Conservation (phyloP, 345 rosid species). For the Bruguiera gymnorhiza region DNA sequence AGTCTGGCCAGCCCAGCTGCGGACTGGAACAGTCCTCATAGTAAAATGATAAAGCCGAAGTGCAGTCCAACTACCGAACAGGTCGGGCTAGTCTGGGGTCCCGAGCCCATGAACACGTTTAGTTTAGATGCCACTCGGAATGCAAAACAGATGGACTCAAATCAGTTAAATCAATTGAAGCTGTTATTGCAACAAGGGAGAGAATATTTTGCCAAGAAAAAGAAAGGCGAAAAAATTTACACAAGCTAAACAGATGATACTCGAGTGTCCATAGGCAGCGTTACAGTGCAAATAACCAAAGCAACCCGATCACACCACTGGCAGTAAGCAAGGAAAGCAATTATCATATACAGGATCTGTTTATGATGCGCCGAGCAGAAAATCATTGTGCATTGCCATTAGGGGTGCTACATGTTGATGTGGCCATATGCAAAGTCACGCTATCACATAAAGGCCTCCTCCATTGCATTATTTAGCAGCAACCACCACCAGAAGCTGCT, state of each 20-base stretch:
- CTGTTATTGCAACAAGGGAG: not conserved
- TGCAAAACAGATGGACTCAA: not conserved
- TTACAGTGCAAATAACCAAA: conserved; percentile 6
- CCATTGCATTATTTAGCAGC: conserved; percentile 38
- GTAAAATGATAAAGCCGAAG: no score
- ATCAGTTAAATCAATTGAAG: conserved; percentile 8
- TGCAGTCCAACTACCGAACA: no score
- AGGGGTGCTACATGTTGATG: not conserved
- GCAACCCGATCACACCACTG: conserved; percentile 2
- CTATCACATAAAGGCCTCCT: not conserved
- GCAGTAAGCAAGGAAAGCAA: conserved; percentile 1
- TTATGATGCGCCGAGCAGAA: not conserved
- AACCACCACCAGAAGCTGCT: conserved; percentile 30
- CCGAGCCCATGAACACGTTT: not conserved
- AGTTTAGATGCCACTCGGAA: not conserved
- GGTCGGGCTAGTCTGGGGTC: no score
- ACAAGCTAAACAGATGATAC: conserved; percentile 19
- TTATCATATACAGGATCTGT: conserved; percentile 22
- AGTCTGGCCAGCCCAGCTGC: no score
- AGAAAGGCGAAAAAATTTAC: conserved; percentile 12
- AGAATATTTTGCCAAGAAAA: conserved; percentile 14
- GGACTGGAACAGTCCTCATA: no score
- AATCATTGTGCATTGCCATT: conserved; percentile 10
- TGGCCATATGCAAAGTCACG: not conserved
- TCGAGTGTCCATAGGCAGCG: not conserved